phyloP scores from a whole-genome alignment of 192 early-diverging fungal genomes.

The Umbelopsis vinacea region DNA sequence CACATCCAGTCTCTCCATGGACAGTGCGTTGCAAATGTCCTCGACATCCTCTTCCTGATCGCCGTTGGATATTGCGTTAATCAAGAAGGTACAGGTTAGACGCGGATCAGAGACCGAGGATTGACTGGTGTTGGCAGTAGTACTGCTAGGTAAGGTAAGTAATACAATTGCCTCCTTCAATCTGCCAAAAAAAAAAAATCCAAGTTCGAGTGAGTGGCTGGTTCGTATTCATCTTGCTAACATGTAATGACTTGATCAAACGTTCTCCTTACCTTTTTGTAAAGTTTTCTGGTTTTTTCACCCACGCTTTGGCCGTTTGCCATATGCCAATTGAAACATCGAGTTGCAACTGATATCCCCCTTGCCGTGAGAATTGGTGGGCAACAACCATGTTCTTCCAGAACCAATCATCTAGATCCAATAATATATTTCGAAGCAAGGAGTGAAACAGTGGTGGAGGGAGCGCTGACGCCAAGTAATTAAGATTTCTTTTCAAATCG shows the following conservation, averaged over 20 bases:
- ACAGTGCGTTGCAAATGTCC: slow-evolving; percentile 12
- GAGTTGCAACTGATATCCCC: slow-evolving; percentile 47
- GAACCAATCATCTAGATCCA: slow-evolving; percentile 56
- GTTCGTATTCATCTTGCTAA: too few relatives aligned
- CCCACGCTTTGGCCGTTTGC: slow-evolving; percentile 44
- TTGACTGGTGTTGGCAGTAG: not conserved
- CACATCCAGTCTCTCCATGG: slow-evolving; percentile 30
- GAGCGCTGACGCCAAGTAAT: slow-evolving; percentile 40
- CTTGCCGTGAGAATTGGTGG: slow-evolving; percentile 57
- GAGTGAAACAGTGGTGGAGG: slow-evolving; percentile 42
- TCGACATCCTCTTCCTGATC: not conserved
- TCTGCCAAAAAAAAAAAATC: slow-evolving; percentile 8
- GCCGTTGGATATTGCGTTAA: slow-evolving; percentile 17
- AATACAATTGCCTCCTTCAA: slow-evolving; percentile 35
- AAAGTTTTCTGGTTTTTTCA: slow-evolving; percentile 58
- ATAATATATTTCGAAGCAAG: slow-evolving; percentile 43
- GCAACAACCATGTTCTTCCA: slow-evolving; percentile 57
- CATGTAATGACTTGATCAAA: too few relatives aligned
- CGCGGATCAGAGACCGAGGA: slow-evolving; percentile 11
- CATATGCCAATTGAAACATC: slow-evolving; percentile 55
- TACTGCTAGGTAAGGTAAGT: slow-evolving; percentile 25
- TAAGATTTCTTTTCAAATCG: slow-evolving; percentile 42
- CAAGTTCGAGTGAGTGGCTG: too few relatives aligned
- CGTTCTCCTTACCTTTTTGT: slow-evolving; percentile 43
- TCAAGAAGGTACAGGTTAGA: slow-evolving; percentile 17